Percentiles rank a stretch among this genome's conserved stretches.
Conservation (phyloP, 2,329 filamentous ascomycete species). For the Plenodomus lindquistii region DNA sequence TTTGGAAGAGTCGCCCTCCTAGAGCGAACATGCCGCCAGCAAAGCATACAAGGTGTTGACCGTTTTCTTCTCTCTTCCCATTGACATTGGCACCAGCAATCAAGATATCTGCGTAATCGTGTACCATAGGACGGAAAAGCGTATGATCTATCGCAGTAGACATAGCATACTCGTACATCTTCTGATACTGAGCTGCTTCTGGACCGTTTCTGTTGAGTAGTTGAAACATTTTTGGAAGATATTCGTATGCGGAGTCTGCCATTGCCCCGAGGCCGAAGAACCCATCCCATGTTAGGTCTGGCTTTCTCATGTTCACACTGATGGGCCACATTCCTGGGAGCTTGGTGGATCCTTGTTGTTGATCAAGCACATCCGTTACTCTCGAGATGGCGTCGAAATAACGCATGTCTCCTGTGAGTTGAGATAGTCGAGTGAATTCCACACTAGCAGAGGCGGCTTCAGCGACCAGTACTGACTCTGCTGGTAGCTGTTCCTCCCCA, state of each 20-base stretch:
- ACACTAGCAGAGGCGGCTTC: conserved; percentile 52
- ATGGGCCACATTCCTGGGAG: conserved; percentile 55
- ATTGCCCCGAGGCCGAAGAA: conserved; percentile 39
- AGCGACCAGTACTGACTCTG: conserved; percentile 48
- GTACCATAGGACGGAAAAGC: conserved; percentile 55
- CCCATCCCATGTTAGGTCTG: conserved; percentile 47
- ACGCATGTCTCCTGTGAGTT: conserved; percentile 49
- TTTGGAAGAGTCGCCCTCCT: conserved; percentile 59
- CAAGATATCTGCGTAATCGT: conserved; percentile 51
- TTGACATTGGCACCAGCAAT: conserved; percentile 46
- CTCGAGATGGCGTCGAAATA: conserved; percentile 52
- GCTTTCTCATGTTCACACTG: conserved; percentile 44
- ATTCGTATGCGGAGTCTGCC: conserved; percentile 43
- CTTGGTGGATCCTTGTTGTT: conserved; percentile 46
- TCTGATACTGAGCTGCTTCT: conserved; percentile 52
- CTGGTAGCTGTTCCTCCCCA: conserved; percentile 43
- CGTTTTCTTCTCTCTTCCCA: conserved; percentile 49
- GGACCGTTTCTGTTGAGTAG: conserved; percentile 49
- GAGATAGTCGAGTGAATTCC: conserved; percentile 52
- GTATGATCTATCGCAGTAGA: conserved; percentile 49
- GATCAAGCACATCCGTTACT: conserved; percentile 46
- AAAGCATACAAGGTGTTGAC: conserved; percentile 63
- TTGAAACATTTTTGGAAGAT: conserved; percentile 52
- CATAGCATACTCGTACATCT: conserved; percentile 60
- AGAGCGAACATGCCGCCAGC: conserved; percentile 65